phyloP scores from a whole-genome alignment of 768 basidiomycete genomes.

The button mushroom (Agaricus bisporus) region DNA sequence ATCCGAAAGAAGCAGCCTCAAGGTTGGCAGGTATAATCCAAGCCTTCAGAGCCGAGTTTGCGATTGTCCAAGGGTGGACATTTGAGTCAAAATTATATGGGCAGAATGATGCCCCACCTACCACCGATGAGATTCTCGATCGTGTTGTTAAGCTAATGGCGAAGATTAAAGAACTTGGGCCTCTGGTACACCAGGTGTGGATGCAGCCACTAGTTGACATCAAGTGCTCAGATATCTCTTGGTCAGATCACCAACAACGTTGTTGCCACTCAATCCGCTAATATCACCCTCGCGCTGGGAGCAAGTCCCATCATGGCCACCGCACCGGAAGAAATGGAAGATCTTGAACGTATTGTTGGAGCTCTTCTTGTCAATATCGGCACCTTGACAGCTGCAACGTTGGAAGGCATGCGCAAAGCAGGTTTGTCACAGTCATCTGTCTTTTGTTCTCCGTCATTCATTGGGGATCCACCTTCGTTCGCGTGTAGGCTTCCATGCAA shows the following conservation, averaged over 20 bases:
- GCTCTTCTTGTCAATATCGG: slow-evolving; percentile 86
- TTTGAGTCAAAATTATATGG: neutral
- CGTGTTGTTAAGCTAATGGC: slow-evolving; percentile 44
- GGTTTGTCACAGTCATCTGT: slow-evolving; percentile 30
- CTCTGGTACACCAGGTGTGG: slow-evolving; percentile 76
- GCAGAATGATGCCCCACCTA: slow-evolving; percentile 13
- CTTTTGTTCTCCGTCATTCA: neutral
- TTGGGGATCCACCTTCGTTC: neutral
- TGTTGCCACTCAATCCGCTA: slow-evolving; percentile 85
- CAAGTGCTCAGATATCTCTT: neutral
- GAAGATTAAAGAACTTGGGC: slow-evolving; percentile 45
- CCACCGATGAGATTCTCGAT: slow-evolving; percentile 30
- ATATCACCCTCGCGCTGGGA: slow-evolving; percentile 80
- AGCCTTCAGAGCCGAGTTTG: slow-evolving; percentile 30
- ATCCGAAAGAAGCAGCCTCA: slow-evolving; percentile 48
- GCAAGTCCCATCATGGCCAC: slow-evolving; percentile 95
- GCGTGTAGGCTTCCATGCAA: slow-evolving; percentile 46
- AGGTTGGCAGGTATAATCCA: slow-evolving; percentile 36
- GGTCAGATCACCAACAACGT: slow-evolving; percentile 84
- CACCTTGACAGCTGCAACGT: slow-evolving; percentile 51
- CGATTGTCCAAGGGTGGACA: neutral
- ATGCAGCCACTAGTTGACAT: neutral
- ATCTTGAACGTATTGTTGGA: slow-evolving; percentile 59
- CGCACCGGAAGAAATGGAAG: slow-evolving; percentile 74
- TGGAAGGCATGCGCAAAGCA: slow-evolving; percentile 71